Evolutionary conservation across 1,139 yeast species (phyloP), one percentile per base, ranked within the genome.

Genomic region (Blastobotrys apis): DNA sequence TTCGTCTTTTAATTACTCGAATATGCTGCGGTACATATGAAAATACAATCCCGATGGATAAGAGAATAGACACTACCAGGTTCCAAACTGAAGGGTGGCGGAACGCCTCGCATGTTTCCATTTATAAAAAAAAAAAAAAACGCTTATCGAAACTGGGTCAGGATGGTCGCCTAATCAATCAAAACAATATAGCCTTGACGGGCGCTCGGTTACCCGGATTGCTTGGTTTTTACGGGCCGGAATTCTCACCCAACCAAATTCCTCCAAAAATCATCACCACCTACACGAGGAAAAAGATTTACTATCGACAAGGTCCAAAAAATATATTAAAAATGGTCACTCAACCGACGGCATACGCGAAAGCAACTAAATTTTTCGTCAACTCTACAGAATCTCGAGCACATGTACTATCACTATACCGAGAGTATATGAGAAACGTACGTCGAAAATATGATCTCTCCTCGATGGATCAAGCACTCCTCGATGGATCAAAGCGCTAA

Each of bases 281-380:
- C 32, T 13, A 23, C 12, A 23, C 12, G 27, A 8, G 27, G 27
- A 23, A 23, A 23, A 23, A 23, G 27, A 23, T 8, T 8, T 23
- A 23, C 10, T 8, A 8, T 23, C 10, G 27, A 23, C 12, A 23
- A 23, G 12, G 12, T n/a, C n/a, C n/a, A 32, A 3, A 4, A 3
- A 3, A 32, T 13, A n/a, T 32, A 32, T 5, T 33, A 36, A 55
- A 36, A 44, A 73, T 71, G 76, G 79, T 81, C 70, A 81, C 85
- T 30, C 69, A 78, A 52, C 81, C 90, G 41, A 85, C 95, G 15
- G 88, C 85, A 55, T 84, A 83, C 67, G 95, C 95, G 15, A 86
- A 83, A 66, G 78, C 92, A 38, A 82, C 94, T 19, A 80, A 78
- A 62, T 77, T 81, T 59, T 77, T 88, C 44, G 74, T 76, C 54